A percentile compares a stretch with the other conserved stretches of the same genome.
Conservation (phyloP, 2,329 filamentous ascomycete genomes). For the Leptographium procerum region DNA sequence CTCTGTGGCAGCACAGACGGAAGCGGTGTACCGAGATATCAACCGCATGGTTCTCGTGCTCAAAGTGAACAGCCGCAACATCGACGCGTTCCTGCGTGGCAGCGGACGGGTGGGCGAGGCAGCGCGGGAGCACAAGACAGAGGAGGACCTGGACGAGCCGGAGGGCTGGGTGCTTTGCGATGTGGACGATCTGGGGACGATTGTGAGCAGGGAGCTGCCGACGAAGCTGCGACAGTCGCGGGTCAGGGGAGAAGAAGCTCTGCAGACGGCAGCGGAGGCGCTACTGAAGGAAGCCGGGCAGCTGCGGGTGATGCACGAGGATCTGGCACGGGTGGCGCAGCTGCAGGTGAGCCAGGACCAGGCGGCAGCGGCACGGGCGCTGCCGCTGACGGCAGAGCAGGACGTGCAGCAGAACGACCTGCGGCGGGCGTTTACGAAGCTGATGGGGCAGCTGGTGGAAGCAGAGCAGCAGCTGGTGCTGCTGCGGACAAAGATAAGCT, state of each 20-base stretch:
- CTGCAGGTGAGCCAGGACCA: conserved; percentile 57
- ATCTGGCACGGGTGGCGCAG: conserved; percentile 61
- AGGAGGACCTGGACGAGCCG: conserved; percentile 56
- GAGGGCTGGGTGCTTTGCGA: conserved; percentile 69
- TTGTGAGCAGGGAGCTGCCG: conserved; percentile 55
- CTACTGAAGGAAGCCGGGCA: conserved; percentile 59
- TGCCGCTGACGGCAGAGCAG: conserved; percentile 77
- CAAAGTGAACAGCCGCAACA: conserved; percentile 66
- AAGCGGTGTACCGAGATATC: conserved; percentile 65
- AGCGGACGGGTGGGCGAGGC: conserved; percentile 46
- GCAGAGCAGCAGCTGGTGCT: conserved; percentile 71
- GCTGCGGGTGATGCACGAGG: conserved; percentile 64
- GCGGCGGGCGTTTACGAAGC: conserved; percentile 59
- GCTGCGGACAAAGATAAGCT: conserved; percentile 65
- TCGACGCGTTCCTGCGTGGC: conserved; percentile 54
- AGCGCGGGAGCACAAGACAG: conserved; percentile 34
- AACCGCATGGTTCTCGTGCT: conserved; percentile 92
- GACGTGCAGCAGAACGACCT: conserved; percentile 74
- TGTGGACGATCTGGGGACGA: conserved; percentile 53
- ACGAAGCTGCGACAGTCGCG: conserved; percentile 54
- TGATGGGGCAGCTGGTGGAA: conserved; percentile 64
- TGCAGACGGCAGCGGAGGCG: conserved; percentile 56
- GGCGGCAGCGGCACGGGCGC: conserved; percentile 49
- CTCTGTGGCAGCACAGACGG: conserved; percentile 50
- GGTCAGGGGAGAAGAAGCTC: conserved; percentile 56